Conservation (phyloP, 2,329 filamentous ascomycete genomes). For the Epichloe gansuensis region DNA sequence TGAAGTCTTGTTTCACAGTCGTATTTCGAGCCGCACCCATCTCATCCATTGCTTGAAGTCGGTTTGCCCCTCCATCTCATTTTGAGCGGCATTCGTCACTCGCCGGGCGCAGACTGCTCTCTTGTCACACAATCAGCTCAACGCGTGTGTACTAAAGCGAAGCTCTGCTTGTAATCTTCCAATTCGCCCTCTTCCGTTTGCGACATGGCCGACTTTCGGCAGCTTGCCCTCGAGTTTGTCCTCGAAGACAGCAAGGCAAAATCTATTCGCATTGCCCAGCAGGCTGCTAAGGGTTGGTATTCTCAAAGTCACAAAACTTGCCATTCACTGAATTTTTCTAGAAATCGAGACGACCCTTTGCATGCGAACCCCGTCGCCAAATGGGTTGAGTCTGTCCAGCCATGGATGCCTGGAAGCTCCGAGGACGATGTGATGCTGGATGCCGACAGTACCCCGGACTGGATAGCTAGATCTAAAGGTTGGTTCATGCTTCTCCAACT, state of each 20-base stretch:
- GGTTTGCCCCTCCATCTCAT: neutral
- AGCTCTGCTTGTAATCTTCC: neutral
- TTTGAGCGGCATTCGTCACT: neutral
- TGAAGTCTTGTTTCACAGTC: neutral
- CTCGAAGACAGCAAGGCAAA: conserved; percentile 35
- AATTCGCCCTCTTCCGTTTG: neutral
- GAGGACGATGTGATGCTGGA: conserved; percentile 25
- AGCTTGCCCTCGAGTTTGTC: conserved; percentile 42
- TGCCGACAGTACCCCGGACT: conserved; percentile 32
- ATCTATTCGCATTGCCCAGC: conserved; percentile 28
- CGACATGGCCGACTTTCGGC: conserved; percentile 38
- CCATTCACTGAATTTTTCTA: conserved; percentile 13
- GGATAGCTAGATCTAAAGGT: conserved; percentile 43
- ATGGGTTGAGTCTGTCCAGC: conserved; percentile 43
- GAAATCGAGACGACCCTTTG: conserved; percentile 33
- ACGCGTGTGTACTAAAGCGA: neutral
- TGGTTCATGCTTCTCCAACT: neutral
- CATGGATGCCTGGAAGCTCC: conserved; percentile 37
- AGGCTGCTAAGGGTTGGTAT: conserved; percentile 30
- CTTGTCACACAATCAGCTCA: neutral
- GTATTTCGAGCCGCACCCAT: neutral
- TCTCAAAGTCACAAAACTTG: neutral
- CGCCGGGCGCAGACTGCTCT: neutral
- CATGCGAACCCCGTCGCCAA: conserved; percentile 36
- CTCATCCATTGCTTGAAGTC: neutral